phyloP scores from a whole-genome alignment of 176 grass and related monocot genomes.

The Metroxylon sagu region DNA sequence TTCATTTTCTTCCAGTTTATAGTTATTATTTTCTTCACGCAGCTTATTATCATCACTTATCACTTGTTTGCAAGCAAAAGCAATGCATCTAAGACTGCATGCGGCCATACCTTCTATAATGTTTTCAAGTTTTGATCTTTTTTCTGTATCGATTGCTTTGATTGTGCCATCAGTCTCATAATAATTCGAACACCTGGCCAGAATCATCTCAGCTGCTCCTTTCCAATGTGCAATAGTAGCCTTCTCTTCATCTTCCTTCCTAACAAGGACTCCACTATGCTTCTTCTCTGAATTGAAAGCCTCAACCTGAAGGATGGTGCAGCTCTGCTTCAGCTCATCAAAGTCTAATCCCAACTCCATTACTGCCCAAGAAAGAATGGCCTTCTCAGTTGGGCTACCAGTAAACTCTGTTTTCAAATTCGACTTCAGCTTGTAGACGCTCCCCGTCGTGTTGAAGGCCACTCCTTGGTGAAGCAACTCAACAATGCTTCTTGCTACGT shows the following conservation, averaged over 20 bases:
- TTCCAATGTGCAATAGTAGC: constrained; percentile 59
- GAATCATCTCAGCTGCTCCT: constrained; percentile 77
- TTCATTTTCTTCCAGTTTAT: constrained; percentile 36
- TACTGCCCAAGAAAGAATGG: constrained; percentile 62
- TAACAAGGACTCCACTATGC: constrained; percentile 51
- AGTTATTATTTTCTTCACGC: neutral
- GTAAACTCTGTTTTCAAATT: constrained; percentile 41
- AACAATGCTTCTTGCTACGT: neutral
- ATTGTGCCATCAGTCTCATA: constrained; percentile 15
- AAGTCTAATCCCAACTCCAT: constrained; percentile 48
- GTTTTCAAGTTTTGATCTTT: constrained; percentile 29
- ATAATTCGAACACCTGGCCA: constrained; percentile 41
- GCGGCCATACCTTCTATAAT: constrained; percentile 55
- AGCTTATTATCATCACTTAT: neutral
- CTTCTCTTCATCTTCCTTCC: constrained; percentile 18
- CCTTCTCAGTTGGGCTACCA: constrained; percentile 86
- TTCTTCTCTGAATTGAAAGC: constrained; percentile 97
- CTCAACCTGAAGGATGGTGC: constrained; percentile 58
- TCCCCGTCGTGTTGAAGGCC: constrained; percentile 69
- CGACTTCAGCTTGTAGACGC: constrained; percentile 41
- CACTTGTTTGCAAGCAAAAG: constrained; percentile 55
- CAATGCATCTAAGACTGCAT: constrained; percentile 63
- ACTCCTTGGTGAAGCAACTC: constrained; percentile 39
- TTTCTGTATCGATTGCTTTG: constrained; percentile 11
- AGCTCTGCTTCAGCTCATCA: constrained; percentile 22